Conservation (phyloP, 2,329 filamentous ascomycete species). For the Colletotrichum karsti region DNA sequence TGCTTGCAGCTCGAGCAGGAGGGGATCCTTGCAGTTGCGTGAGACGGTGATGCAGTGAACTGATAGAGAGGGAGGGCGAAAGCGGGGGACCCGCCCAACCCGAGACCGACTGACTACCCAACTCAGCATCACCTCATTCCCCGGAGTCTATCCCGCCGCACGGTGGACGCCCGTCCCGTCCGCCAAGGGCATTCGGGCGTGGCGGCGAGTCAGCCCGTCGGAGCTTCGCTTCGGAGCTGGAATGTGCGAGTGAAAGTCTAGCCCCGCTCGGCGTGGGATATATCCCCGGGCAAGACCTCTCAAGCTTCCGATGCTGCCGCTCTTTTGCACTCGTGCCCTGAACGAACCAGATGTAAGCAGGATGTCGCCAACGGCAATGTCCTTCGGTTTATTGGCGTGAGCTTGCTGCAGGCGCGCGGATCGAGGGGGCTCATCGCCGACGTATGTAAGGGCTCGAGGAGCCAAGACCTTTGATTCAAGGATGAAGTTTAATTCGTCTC, state of each 20-base stretch:
- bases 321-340: not conserved
- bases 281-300: not conserved
- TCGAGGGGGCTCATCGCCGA: not conserved
- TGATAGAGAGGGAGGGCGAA: not conserved
- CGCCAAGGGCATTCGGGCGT: not conserved
- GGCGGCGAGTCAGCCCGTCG: conserved; percentile 16
- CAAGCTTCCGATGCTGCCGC: not conserved
- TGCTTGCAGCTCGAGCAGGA: conserved; percentile 1
- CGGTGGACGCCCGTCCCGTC: not conserved
- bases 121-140: not conserved
- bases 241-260: not conserved
- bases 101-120: conserved; percentile 10
- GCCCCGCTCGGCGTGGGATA: not conserved
- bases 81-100: not conserved
- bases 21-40: not conserved
- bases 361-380: not conserved
- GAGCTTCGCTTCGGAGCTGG: not conserved
- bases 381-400: not conserved
- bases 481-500: not conserved
- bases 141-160: not conserved
- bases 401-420: not conserved
- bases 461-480: not conserved
- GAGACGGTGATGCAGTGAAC: conserved; percentile 8
- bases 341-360: not conserved
- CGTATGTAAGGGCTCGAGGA: not conserved